Conservation (phyloP, 306 rosid genomes). For the Cicer judaicum region DNA sequence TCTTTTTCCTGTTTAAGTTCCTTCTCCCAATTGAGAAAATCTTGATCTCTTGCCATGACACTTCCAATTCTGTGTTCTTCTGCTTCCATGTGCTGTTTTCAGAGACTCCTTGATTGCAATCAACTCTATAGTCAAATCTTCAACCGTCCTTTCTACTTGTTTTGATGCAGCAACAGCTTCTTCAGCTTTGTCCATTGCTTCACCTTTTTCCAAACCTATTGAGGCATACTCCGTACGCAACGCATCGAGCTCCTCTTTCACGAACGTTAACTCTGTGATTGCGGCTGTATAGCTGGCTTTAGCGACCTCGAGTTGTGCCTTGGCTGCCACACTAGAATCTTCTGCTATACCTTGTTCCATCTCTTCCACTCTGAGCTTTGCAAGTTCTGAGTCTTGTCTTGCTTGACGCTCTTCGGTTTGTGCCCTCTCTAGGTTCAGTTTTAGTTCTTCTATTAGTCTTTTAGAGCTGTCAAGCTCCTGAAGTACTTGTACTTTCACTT, state of each 20-base stretch:
- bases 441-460: constrained; percentile 84
- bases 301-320: constrained; percentile 97
- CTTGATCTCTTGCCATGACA: constrained; percentile 92
- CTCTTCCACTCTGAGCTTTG: constrained; percentile 96
- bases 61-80: constrained; percentile 93
- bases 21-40: constrained; percentile 82
- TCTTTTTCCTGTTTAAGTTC: constrained; percentile 76
- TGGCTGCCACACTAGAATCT: constrained; percentile 89
- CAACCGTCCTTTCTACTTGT: constrained; percentile 87
- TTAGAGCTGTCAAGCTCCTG: constrained; percentile 83
- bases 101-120: constrained; percentile 80
- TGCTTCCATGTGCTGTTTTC: constrained; percentile 89
- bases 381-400: constrained; percentile 94
- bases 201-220: constrained; percentile 66
- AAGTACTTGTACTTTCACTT: constrained; percentile 62
- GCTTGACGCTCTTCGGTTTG: constrained; percentile 94
- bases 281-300: constrained; percentile 83
- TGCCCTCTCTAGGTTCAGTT: constrained; percentile 91
- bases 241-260: constrained; percentile 71
- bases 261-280: constrained; percentile 67
- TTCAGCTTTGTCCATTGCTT: constrained; percentile 71
- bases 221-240: constrained; percentile 74
- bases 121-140: constrained; percentile 88
- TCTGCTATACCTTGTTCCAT: constrained; percentile 98
- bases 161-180: constrained; percentile 73